Evolutionary conservation across 208 protist genomes (phyloP).

Genomic region (Strigomonas culicis): DNA sequence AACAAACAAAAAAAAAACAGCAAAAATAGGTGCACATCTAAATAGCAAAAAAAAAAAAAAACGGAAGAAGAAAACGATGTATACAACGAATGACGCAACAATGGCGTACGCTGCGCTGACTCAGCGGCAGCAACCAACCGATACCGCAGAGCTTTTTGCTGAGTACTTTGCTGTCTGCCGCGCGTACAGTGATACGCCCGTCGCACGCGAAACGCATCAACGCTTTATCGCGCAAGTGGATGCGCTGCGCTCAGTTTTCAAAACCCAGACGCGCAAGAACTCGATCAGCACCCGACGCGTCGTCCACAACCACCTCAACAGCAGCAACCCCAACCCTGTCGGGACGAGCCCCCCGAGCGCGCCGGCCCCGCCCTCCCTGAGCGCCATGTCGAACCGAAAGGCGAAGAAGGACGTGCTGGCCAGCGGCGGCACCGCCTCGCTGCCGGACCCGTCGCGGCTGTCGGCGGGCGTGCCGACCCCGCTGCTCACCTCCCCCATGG

Average conservation of each 20-base stretch:
- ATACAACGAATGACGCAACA: constrained; percentile 38
- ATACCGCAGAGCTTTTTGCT: constrained; percentile 24
- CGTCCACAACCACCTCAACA: neutral
- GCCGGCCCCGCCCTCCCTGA: neutral
- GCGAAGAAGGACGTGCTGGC: neutral
- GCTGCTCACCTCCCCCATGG: neutral
- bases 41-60: neutral
- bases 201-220: constrained; percentile 34
- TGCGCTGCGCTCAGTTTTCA: constrained; percentile 22
- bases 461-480: neutral
- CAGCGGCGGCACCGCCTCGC: neutral
- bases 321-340: neutral
- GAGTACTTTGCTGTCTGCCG: constrained; percentile 37
- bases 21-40: neutral
- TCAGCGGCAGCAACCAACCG: constrained; percentile 27
- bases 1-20: constrained; percentile 10
- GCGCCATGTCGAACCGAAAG: neutral
- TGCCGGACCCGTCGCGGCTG: neutral
- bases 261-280: constrained; percentile 21
- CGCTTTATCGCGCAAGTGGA: constrained; percentile 31
- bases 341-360: too few relatives aligned
- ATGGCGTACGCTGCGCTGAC: constrained; percentile 27
- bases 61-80: constrained; percentile 21
- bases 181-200: constrained; percentile 24
- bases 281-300: neutral